Evolutionary conservation across 441 rosid genomes (phyloP).

Genomic region (Cnidoscolus chayamansa): DNA sequence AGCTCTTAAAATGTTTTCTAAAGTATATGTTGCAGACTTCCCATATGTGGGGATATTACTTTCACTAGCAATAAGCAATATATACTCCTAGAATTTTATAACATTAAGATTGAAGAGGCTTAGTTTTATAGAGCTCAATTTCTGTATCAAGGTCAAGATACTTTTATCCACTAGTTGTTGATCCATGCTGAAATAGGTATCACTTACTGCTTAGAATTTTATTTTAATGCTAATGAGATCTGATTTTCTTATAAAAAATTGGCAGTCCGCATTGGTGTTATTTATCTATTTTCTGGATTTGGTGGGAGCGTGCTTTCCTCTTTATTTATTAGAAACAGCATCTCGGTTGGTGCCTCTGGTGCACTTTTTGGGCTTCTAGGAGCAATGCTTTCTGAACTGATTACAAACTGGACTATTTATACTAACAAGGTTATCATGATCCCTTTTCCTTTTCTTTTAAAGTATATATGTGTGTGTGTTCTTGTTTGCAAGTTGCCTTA

Average conservation of each 20-base stretch:
- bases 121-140: background rate
- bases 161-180: background rate
- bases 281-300: slow-evolving; percentile 72
- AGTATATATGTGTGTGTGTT: background rate
- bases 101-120: background rate
- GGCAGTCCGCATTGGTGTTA: slow-evolving; percentile 61
- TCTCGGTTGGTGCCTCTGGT: slow-evolving; percentile 89
- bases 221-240: background rate
- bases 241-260: slow-evolving; percentile 8
- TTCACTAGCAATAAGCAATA: background rate
- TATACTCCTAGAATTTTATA: background rate
- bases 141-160: background rate
- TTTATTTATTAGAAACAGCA: slow-evolving; percentile 50
- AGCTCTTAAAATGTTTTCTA: background rate
- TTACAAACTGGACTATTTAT: slow-evolving; percentile 82
- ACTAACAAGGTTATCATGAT: slow-evolving; percentile 53
- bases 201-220: background rate
- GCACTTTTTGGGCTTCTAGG: slow-evolving; percentile 89
- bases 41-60: background rate
- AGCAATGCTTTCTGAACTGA: slow-evolving; percentile 82
- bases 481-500: background rate
- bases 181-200: background rate
- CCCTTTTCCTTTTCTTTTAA: background rate
- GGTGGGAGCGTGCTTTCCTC: slow-evolving; percentile 74
- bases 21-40: background rate